Conservation (phyloP, 1,139 yeast species). For the Lodderomyces orthopsilosis region DNA sequence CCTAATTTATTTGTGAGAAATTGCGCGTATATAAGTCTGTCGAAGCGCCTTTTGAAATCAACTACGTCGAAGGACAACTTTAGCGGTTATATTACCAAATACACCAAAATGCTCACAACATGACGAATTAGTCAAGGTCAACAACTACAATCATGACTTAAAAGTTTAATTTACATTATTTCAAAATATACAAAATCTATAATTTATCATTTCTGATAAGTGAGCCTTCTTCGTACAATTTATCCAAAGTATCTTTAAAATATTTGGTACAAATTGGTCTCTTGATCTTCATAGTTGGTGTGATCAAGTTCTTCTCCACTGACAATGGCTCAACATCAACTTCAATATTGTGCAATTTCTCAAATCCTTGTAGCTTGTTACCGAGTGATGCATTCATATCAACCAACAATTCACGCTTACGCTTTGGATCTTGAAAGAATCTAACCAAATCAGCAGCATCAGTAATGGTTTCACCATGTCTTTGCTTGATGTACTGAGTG, state of each 20-base stretch:
- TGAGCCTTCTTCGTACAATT: constrained; percentile 59
- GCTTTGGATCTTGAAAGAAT: constrained; percentile 25
- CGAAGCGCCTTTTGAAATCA: too few relatives aligned
- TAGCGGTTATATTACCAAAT: too few relatives aligned
- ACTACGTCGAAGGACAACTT: not conserved
- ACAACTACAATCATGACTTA: too few relatives aligned
- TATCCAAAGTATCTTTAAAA: constrained; percentile 46
- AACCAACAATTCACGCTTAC: constrained; percentile 26
- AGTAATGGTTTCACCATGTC: constrained; percentile 17
- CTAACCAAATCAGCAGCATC: constrained; percentile 25
- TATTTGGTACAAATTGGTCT: constrained; percentile 55
- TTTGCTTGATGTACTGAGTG: constrained; percentile 17
- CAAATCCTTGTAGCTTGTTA: constrained; percentile 47
- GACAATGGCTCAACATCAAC: constrained; percentile 67
- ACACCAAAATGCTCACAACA: too few relatives aligned
- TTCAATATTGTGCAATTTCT: constrained; percentile 59
- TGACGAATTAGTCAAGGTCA: too few relatives aligned
- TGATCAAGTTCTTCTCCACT: constrained; percentile 60
- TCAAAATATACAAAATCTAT: constrained; percentile 3
- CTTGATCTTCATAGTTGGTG: constrained; percentile 76
- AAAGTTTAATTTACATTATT: too few relatives aligned
- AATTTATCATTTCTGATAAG: constrained; percentile 16
- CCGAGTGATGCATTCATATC: constrained; percentile 26
- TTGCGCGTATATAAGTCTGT: too few relatives aligned
- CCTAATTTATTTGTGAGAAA: not conserved